Base-by-base conservation (phyloP, 2,329 filamentous ascomycete genomes). In the Elsinoe fawcettii region DNA sequence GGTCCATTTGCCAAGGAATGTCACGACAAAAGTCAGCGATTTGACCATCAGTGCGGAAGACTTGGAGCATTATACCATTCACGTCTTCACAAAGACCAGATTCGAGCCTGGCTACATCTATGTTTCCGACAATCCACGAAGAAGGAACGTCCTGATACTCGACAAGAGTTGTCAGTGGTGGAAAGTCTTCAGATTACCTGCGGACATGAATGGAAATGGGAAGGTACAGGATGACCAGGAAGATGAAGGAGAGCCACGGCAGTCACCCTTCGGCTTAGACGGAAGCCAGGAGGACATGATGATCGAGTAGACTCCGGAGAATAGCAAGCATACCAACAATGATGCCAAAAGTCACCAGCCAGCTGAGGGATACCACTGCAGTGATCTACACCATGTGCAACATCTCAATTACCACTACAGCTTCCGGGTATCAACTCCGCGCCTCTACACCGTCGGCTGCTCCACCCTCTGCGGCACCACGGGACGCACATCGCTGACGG, bases 401-500 rank as follows among this genome's bases (percentile, higher is more conserved):
- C 27, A 6, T 47, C 25, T 51, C 46, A 18, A 51, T 51, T 51
- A 34, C 46, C 27, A n/a, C 46, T 34, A 30, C 46, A 8, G 22
- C 46, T 20, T 5, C 25, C 23, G 23, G 23, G 23, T 34, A 51
- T 51, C 41, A 34, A 25, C n/a, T 5, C 27, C 27, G 9, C 32
- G 30, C 39, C 18, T 22, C 54, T 63, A 67, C 56, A 60, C 65
- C 22, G 58, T 60, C 11, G 67, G 63, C 64, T 67, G 65, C 63
- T 68, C 66, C 49, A 64, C 60, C 59, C 67, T 61, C 55, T 78
- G 75, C 30, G 81, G 82, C 34, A 81, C 79, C 62, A 87, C 80
- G 12, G 91, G 87, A 73, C 90, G 85, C 62, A 92, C 86, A 62
- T 92, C 85, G 64, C 89, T 86, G 36, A 96, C 89, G n/a, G 88